Evolutionary conservation across 176 grass and related monocot species (phyloP).

Genomic region (Cenchrus fungigraminus): DNA sequence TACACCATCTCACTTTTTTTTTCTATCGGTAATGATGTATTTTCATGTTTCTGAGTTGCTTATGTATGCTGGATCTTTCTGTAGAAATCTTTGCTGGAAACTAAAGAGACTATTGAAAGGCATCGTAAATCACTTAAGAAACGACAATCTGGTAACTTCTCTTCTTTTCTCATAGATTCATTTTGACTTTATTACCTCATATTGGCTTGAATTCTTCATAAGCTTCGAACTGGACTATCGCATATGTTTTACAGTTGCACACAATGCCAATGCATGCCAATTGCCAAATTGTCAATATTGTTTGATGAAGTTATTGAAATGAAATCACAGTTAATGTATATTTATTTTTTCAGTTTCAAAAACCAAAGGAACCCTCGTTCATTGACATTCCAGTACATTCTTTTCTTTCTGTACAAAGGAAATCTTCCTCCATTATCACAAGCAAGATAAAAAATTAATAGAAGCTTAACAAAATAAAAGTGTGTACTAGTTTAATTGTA

Average conservation of each 20-base stretch:
- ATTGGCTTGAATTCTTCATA: slow-evolving; percentile 24
- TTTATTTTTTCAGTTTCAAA: slow-evolving; percentile 1
- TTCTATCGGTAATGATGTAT: not conserved
- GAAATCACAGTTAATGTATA: not conserved
- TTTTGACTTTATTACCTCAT: not conserved
- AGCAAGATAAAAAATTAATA: not conserved
- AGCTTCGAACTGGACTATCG: slow-evolving; percentile 1
- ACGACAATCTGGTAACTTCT: slow-evolving; percentile 72
- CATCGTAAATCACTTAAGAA: slow-evolving; percentile 97
- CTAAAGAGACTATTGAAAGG: slow-evolving; percentile 89
- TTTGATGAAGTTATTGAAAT: slow-evolving; percentile 16
- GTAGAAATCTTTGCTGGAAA: slow-evolving; percentile 96
- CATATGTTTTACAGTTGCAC: slow-evolving; percentile 15
- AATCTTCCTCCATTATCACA: slow-evolving; percentile 31
- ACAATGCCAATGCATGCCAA: not conserved
- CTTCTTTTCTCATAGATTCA: not conserved
- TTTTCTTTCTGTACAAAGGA: slow-evolving; percentile 40
- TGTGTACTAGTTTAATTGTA: not conserved
- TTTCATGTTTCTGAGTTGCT: slow-evolving; percentile 45
- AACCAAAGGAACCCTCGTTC: not conserved
- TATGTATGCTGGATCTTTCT: slow-evolving; percentile 43
- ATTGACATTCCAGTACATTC: slow-evolving; percentile 14
- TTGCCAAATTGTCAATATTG: not conserved
- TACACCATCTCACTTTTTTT: slow-evolving; percentile 22
- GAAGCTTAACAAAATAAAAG: not conserved